Percentiles rank a stretch among this genome's conserved stretches.
These are phyloP conservation scores for Paramecium primaurelia DNA, from an alignment of 73 alveolate genomes.

Conservation along the genomic window DNA sequence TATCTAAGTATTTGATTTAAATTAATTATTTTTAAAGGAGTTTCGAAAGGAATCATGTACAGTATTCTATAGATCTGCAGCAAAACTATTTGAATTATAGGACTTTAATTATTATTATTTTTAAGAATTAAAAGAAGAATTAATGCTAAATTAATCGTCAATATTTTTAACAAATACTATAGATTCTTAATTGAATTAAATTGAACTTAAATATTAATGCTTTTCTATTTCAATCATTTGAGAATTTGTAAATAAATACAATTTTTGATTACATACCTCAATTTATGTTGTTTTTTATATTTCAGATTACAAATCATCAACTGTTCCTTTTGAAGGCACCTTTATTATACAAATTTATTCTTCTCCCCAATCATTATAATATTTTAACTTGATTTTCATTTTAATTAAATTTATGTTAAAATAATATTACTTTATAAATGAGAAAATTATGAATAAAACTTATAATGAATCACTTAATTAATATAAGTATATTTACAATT, in stretches of 20 bases:
- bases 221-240: background rate
- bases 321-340: conserved; percentile 2
- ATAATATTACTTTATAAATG: background rate
- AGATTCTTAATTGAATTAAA: background rate
- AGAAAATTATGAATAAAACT: background rate
- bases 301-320: background rate
- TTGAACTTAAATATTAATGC: background rate
- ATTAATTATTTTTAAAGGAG: background rate
- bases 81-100: background rate
- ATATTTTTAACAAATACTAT: background rate
- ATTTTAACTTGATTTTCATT: conserved; percentile 1
- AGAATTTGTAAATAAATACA: background rate
- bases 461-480: background rate
- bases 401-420: background rate
- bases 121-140: background rate
- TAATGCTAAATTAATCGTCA: background rate
- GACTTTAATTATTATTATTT: background rate
- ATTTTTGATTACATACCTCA: background rate
- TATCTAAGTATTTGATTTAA: background rate
- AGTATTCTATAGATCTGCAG: background rate
- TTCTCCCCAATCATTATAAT: background rate
- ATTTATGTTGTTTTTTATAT: background rate
- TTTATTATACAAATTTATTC: background rate
- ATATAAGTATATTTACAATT: too few relatives aligned
- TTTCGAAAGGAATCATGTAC: background rate